phyloP scores from a whole-genome alignment of 257 asterid genomes.

The Solanum rostratum region DNA sequence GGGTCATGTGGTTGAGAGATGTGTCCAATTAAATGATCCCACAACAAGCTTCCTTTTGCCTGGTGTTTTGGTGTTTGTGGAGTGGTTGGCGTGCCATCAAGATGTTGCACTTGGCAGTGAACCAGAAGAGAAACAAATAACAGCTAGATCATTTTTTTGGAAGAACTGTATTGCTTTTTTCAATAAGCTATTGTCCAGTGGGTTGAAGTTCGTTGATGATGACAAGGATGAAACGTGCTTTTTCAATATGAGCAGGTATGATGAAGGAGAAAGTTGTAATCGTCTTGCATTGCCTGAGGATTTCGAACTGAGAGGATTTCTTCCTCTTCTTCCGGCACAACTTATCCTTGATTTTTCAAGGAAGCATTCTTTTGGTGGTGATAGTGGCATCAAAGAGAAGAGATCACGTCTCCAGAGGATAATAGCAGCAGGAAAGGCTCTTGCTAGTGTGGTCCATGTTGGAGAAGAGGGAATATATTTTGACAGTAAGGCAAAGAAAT shows the following conservation, averaged over 20 bases:
- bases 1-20: constrained; percentile 70
- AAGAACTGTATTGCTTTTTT: constrained; percentile 43
- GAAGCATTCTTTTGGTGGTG: constrained; percentile 52
- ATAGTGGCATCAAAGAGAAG: constrained; percentile 50
- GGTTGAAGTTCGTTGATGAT: constrained; percentile 31
- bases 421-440: constrained; percentile 90
- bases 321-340: constrained; percentile 84
- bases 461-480: constrained; percentile 64
- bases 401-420: constrained; percentile 63
- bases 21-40: constrained; percentile 69
- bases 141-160: constrained; percentile 74
- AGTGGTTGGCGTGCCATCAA: constrained; percentile 81
- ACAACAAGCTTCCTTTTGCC: constrained; percentile 69
- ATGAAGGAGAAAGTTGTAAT: constrained; percentile 67
- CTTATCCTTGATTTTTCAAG: constrained; percentile 82
- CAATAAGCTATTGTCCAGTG: constrained; percentile 64
- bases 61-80: constrained; percentile 82
- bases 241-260: constrained; percentile 78
- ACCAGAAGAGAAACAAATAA: constrained; percentile 62
- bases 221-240: constrained; percentile 80
- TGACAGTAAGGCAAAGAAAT: constrained; percentile 46
- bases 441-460: constrained; percentile 45
- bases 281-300: constrained; percentile 89
- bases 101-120: constrained; percentile 71
- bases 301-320: constrained; percentile 80